Evolutionary conservation across 179 eudicot genomes (phyloP).

Genomic region (Heliamphora ciliata): DNA sequence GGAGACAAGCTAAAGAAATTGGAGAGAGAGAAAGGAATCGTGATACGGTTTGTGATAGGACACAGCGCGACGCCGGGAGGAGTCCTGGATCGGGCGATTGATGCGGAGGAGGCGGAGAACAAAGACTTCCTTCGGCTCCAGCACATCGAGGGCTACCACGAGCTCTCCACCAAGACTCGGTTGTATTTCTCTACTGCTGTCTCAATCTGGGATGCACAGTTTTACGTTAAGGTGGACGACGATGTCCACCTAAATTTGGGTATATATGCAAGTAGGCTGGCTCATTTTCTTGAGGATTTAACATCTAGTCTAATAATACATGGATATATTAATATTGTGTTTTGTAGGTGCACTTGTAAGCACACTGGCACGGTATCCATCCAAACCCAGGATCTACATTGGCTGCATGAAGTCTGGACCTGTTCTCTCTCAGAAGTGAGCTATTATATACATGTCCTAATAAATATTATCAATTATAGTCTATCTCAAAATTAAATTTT

Average conservation of each 20-base stretch:
- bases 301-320: background rate
- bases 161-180: conserved; percentile 78
- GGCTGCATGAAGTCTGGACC: conserved; percentile 99
- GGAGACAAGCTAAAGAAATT: conserved; percentile 55
- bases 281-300: background rate
- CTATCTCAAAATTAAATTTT: no score
- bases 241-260: conserved; percentile 86
- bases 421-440: conserved; percentile 72
- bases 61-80: conserved; percentile 72
- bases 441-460: background rate
- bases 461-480: no score
- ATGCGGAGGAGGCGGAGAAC: conserved; percentile 55
- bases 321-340: background rate
- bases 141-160: conserved; percentile 83
- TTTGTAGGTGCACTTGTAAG: conserved; percentile 47
- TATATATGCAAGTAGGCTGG: conserved; percentile 3
- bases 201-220: conserved; percentile 75
- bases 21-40: conserved; percentile 78
- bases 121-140: conserved; percentile 63
- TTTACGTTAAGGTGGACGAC: conserved; percentile 82
- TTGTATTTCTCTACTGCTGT: conserved; percentile 65
- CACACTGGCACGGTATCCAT: conserved; percentile 48
- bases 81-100: conserved; percentile 61
- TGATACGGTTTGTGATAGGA: conserved; percentile 73
- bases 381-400: conserved; percentile 68